These are phyloP conservation scores for Talaromyces marneffei DNA, from an alignment of 2,329 filamentous ascomycete genomes.

Conservation along the genomic window DNA sequence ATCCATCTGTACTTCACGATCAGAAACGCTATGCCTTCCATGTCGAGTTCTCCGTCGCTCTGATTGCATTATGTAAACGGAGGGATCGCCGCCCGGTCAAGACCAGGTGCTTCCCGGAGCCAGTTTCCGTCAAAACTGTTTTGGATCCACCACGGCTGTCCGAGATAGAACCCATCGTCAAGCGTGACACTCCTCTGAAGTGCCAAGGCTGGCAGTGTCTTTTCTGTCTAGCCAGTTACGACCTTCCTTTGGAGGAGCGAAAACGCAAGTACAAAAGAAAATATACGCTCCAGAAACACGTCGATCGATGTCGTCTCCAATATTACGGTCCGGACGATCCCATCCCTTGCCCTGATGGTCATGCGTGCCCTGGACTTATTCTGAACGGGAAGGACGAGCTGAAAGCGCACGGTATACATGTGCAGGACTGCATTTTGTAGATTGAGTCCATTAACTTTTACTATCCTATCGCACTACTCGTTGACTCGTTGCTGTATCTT, in stretches of 20 bases:
- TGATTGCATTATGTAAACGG: conserved; percentile 6
- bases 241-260: conserved; percentile 2
- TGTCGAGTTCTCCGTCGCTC: not conserved
- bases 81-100: not conserved
- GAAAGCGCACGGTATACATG: conserved; percentile 1
- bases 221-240: conserved; percentile 8
- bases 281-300: conserved; percentile 11
- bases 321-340: not conserved
- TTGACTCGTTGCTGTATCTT: too few species aligned
- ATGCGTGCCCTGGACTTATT: not conserved
- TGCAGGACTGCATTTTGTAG: conserved; percentile 4
- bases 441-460: not conserved
- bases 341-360: conserved; percentile 3
- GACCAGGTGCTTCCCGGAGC: not conserved
- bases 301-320: conserved; percentile 5
- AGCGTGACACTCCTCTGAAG: not conserved
- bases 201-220: conserved; percentile 4
- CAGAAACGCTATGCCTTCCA: conserved; percentile 1
- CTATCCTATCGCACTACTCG: too few species aligned
- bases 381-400: not conserved
- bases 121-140: not conserved
- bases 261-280: conserved; percentile 4
- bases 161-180: not conserved
- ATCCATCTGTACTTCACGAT: not conserved
- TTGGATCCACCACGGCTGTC: not conserved